Evolutionary conservation across 768 basidiomycete species (phyloP), one percentile per base, ranked within the genome.

Genomic region (Amyloporia xantha): DNA sequence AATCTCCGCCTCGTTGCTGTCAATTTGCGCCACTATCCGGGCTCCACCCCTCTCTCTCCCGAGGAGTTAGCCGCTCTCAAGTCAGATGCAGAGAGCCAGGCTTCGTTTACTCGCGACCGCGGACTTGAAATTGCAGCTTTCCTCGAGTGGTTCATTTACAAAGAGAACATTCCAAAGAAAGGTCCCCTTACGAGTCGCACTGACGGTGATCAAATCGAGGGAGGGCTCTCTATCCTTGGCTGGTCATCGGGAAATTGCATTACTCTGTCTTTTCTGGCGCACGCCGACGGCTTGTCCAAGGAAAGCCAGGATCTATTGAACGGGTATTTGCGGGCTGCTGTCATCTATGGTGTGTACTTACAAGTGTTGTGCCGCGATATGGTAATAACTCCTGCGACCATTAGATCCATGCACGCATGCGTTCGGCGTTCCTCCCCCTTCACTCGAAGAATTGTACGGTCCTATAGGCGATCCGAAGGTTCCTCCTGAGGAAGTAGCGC

Each of bases 1-100:
- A 56, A 57, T 17, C 38, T 63, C 1, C 60, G 64, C 4, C 51
- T 65, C 7, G 51, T 65, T 5, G 11, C 53, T 1, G 25, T 61
- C 49, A 65, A 58, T 45, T 30, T 54, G 6, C 59, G 61, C 11
- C 61, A 55, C 25, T 65, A 63, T 33, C 59, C 56, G 1, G 59
- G 62, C 0, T 63, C 63, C 5, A 52, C 60, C 4, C 55, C 57
- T 4, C 55, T 51, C 55, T 44, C 59, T 1, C 19, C 19, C 4
- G 47, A 37, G n/a, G 62, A 65, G 9, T 17, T 59, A 2, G 53
- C 45, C 21, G 33, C 47, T 15, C n/a, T 48, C 4, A 5, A 6
- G 12, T 23, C 33, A 20, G 19, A 37, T 21, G 17, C 47, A 33
- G 30, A 23, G 17, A 13, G 19, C 19, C 13, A 41, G 19, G 28